Percentiles rank a stretch among this genome's conserved stretches.
Conservation (phyloP, 2,329 filamentous ascomycete species). For the Xylariales sp. region DNA sequence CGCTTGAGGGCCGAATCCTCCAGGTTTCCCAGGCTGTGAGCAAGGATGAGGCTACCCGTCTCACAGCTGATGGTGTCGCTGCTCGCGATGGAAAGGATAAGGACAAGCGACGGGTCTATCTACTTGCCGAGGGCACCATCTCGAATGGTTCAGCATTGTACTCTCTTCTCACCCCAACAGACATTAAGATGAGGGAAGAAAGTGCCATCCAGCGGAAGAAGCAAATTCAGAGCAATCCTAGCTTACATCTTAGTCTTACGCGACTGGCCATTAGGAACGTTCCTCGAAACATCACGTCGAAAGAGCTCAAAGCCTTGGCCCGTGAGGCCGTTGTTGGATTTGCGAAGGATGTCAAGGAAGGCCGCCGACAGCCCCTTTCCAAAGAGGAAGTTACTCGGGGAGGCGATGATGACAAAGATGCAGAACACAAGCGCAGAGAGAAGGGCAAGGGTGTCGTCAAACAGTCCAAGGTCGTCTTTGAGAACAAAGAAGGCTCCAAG, state of each 20-base stretch:
- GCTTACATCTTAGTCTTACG: slow-evolving; percentile 81
- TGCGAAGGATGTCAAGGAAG: slow-evolving; percentile 79
- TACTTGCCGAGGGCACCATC: slow-evolving; percentile 83
- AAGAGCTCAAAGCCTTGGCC: slow-evolving; percentile 86
- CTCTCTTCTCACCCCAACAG: slow-evolving; percentile 68
- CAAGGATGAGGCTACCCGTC: slow-evolving; percentile 70
- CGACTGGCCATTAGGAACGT: slow-evolving; percentile 90
- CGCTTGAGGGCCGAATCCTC: slow-evolving; percentile 81
- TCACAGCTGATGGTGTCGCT: slow-evolving; percentile 68
- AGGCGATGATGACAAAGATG: slow-evolving; percentile 72
- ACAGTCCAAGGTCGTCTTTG: slow-evolving; percentile 93
- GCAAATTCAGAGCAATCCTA: slow-evolving; percentile 86
- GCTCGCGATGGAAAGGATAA: slow-evolving; percentile 62
- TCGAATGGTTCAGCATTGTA: slow-evolving; percentile 72
- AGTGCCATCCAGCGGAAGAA: slow-evolving; percentile 84
- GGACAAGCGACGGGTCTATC: slow-evolving; percentile 85
- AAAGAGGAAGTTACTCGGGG: slow-evolving; percentile 83
- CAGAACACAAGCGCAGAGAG: slow-evolving; percentile 72
- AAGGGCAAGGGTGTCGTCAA: slow-evolving; percentile 84
- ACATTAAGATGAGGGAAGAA: slow-evolving; percentile 83
- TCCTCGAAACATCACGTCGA: slow-evolving; percentile 75
- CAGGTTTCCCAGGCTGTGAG: slow-evolving; percentile 81
- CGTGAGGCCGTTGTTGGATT: slow-evolving; percentile 93
- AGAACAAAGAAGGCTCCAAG: slow-evolving; percentile 80
- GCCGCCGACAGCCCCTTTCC: slow-evolving; percentile 71